phyloP scores from a whole-genome alignment of 192 early-diverging fungal genomes.

The Mortierella claussenii region DNA sequence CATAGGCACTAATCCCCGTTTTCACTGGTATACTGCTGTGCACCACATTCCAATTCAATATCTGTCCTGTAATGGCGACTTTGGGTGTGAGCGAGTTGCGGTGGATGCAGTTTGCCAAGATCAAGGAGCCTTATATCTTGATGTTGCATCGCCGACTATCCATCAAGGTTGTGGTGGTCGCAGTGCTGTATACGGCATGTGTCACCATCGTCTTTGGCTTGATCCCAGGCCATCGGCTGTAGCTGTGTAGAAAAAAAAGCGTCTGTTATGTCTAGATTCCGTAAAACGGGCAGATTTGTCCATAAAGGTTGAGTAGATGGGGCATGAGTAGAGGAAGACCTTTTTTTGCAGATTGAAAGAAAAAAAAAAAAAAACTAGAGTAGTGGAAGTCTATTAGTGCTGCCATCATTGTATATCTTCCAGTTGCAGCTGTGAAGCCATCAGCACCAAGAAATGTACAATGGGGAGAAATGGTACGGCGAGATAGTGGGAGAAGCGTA shows the following conservation, averaged over 20 bases:
- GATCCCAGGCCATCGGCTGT: slow-evolving; percentile 37
- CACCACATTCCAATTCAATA: slow-evolving; percentile 45
- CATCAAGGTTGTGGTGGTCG: slow-evolving; percentile 15
- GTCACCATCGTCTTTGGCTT: slow-evolving; percentile 27
- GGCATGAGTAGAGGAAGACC: too few species aligned
- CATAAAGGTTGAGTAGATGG: too few species aligned
- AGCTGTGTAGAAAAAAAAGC: neutral
- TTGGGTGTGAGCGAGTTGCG: slow-evolving; percentile 34
- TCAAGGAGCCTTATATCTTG: slow-evolving; percentile 41
- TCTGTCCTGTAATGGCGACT: slow-evolving; percentile 32
- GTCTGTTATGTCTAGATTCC: too few species aligned
- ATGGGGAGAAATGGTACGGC: too few species aligned
- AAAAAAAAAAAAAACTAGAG: too few species aligned
- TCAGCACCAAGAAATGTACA: too few species aligned
- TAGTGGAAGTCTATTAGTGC: too few species aligned
- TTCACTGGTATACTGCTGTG: slow-evolving; percentile 29
- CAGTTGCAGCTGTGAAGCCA: too few species aligned
- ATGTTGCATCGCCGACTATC: slow-evolving; percentile 23
- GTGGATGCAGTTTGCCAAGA: slow-evolving; percentile 41
- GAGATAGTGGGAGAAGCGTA: too few species aligned
- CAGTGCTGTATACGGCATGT: slow-evolving; percentile 32
- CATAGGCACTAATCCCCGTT: slow-evolving; percentile 39
- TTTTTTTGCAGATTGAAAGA: too few species aligned
- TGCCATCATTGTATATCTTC: too few species aligned
- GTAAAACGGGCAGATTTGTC: too few species aligned